These are phyloP conservation scores for Coriaria nepalensis DNA, from an alignment of 306 rosid species.

Conservation along the genomic window DNA sequence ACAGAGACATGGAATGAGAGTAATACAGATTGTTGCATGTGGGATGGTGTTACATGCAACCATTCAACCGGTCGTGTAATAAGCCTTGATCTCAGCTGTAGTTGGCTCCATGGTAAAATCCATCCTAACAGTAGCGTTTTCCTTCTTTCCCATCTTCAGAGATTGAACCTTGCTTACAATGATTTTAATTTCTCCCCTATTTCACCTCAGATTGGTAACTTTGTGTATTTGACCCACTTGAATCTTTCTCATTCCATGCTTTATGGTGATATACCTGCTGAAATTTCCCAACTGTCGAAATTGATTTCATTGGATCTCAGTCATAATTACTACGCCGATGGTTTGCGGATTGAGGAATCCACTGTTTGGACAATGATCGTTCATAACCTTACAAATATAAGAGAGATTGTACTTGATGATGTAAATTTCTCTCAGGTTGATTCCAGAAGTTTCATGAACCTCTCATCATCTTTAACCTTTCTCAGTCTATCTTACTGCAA, in stretches of 20 bases:
- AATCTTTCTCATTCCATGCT: neutral
- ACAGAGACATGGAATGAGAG: neutral
- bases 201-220: neutral
- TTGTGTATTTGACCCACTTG: too few species aligned
- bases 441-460: neutral
- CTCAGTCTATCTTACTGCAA: rapidly evolving
- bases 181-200: neutral
- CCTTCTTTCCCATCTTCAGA: slow-evolving; percentile 4
- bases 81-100: slow-evolving; percentile 7
- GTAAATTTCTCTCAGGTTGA: too few species aligned
- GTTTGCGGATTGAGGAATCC: neutral
- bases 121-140: slow-evolving; percentile 8
- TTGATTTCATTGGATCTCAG: neutral
- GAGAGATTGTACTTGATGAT: too few species aligned
- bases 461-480: slow-evolving; percentile 7
- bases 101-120: neutral
- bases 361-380: too few species aligned
- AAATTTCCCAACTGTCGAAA: neutral
- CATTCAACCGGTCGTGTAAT: neutral
- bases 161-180: neutral
- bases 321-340: neutral
- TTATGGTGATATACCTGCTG: neutral
- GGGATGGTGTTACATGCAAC: slow-evolving; percentile 15
- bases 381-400: too few species aligned
- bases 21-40: slow-evolving; percentile 2